Base-by-base conservation (phyloP, 164 flowering plant species). In the Litsea cubeba region DNA sequence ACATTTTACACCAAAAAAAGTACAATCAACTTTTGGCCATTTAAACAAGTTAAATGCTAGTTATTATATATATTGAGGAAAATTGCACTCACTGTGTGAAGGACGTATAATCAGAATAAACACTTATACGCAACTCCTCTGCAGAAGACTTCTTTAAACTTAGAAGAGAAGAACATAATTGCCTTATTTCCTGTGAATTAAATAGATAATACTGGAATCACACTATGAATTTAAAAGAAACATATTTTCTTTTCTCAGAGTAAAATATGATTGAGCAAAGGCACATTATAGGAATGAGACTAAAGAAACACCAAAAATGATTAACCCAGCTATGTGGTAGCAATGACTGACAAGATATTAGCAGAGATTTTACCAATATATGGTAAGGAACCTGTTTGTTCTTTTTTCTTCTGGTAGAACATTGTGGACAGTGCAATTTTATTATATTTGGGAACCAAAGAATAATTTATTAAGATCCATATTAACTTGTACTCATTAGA, bases 91-190 rank as follows among this genome's bases (percentile, higher is more conserved):
- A 96, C 99, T 94, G 87, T 73, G 94, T 96, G 80, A 96, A 96
- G 54, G 99, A 97, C 66, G 94, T 68, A 77, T 96, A 96, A 74
- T 96, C 94, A 72, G 99, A 98, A 83, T 94, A 96, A 11, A 96
- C 99, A 85, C 97, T 96, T 85, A 81, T 87, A 30, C 98, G 94
- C 99, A 96, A 91, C 85, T 96, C 99, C 76, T 96, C 99, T 1
- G 99, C 99, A 76, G 98, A 96, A 69, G 97, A 95, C 84, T 79
- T 94, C 86, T 94, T 96, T 76, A 96, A 78, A 81, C 94, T 95
- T 83, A 85, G 70, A 62, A 96, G 93, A 81, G 86, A 82, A 0
- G 95, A 80, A 76, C 97, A 96, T 76, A 96, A 77, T 50, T 94
- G 97, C 82, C 89, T 89, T 78, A 96, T 87, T 81, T 96, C 99